phyloP scores from a whole-genome alignment of 306 rosid species.

The Neltuma alba region DNA sequence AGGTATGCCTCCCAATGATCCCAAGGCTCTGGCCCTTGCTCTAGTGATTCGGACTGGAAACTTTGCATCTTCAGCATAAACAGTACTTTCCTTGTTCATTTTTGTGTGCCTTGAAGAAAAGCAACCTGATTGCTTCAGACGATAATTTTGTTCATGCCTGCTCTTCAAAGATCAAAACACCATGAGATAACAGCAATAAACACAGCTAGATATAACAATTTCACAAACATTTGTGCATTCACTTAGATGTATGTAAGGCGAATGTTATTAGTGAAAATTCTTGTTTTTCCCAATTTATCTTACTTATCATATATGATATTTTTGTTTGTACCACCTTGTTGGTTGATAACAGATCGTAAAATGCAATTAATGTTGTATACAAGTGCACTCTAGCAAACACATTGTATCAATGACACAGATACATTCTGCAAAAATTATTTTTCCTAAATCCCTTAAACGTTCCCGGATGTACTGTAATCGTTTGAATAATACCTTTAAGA shows the following conservation, averaged over 20 bases:
- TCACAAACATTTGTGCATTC: neutral
- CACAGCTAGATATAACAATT: neutral
- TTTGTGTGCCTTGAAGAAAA: constrained; percentile 57
- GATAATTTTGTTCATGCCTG: constrained; percentile 56
- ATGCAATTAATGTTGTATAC: neutral
- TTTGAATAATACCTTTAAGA: neutral
- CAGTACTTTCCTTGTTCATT: constrained; percentile 57
- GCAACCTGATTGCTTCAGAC: constrained; percentile 41
- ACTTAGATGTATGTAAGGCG: neutral
- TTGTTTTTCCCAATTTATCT: neutral
- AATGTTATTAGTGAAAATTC: neutral
- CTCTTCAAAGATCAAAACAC: constrained; percentile 30
- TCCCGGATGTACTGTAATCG: neutral
- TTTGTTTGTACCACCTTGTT: neutral
- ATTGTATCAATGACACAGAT: neutral
- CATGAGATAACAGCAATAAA: constrained; percentile 29
- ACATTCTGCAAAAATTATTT: neutral
- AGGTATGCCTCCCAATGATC: constrained; percentile 37
- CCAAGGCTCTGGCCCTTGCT: constrained; percentile 72
- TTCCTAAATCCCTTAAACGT: neutral
- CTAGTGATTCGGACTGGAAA: constrained; percentile 68
- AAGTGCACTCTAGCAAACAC: neutral
- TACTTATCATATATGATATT: neutral
- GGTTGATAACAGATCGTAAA: neutral
- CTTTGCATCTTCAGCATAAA: constrained; percentile 57